Conservation (phyloP, 768 basidiomycete species). For the Epithele typhae region DNA sequence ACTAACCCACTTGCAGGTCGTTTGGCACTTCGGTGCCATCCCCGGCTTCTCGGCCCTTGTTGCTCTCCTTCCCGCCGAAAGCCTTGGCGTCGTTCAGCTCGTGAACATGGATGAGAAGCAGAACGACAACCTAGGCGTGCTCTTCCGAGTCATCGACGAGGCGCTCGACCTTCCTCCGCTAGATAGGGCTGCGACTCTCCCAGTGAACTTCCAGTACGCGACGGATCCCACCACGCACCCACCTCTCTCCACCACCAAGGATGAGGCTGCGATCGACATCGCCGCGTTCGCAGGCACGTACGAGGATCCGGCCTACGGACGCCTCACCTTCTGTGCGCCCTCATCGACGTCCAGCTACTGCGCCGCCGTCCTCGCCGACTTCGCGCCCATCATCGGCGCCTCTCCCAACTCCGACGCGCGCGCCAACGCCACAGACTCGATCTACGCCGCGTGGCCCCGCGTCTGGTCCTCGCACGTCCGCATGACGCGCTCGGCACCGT, state of each 20-base stretch:
- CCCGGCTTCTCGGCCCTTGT: slow-evolving; percentile 31
- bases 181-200: neutral
- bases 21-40: slow-evolving; percentile 31
- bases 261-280: slow-evolving; percentile 6
- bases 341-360: slow-evolving; percentile 20
- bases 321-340: slow-evolving; percentile 32
- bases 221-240: neutral
- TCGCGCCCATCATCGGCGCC: slow-evolving; percentile 26
- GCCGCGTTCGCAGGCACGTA: slow-evolving; percentile 33
- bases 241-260: neutral
- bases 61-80: slow-evolving; percentile 31
- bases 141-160: slow-evolving; percentile 5
- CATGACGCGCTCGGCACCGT: neutral
- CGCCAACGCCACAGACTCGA: neutral
- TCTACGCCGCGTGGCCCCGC: neutral
- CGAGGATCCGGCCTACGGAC: slow-evolving; percentile 33
- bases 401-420: too few relatives aligned
- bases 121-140: neutral
- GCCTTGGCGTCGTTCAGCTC: slow-evolving; percentile 29
- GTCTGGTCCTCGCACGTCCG: neutral
- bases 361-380: slow-evolving; percentile 21
- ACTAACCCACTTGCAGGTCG: slow-evolving; percentile 22
- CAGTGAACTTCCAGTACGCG: neutral
- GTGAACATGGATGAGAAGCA: slow-evolving; percentile 16
- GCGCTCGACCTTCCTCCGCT: slow-evolving; percentile 7